These are phyloP conservation scores for Quercus berberidifolia DNA, from an alignment of 306 rosid genomes.

Conservation along the genomic window DNA sequence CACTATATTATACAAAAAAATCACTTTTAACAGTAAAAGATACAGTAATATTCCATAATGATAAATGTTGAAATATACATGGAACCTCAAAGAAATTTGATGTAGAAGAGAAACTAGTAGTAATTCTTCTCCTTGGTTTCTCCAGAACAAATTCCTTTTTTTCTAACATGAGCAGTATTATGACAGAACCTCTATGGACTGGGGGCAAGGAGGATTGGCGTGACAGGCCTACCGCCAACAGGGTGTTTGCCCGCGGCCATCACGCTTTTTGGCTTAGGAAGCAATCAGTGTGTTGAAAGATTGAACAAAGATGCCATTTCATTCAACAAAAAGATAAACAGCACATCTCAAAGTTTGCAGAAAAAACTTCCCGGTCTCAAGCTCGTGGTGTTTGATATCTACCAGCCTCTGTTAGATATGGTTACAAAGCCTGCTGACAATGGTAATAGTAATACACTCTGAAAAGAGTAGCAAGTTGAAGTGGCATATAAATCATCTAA, in stretches of 20 bases:
- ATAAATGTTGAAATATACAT: slow-evolving; percentile 7
- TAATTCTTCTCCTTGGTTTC: neutral
- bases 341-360: slow-evolving; percentile 41
- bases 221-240: slow-evolving; percentile 51
- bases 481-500: neutral
- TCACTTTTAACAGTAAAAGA: too few relatives aligned
- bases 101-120: neutral
- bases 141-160: neutral
- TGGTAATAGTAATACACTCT: slow-evolving; percentile 26
- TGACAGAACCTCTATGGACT: slow-evolving; percentile 55
- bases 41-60: neutral
- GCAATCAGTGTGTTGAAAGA: slow-evolving; percentile 49
- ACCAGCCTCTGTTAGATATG: slow-evolving; percentile 51
- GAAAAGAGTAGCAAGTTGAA: slow-evolving; percentile 14
- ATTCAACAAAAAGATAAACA: slow-evolving; percentile 49
- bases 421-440: slow-evolving; percentile 35
- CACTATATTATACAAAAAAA: too few relatives aligned
- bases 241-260: slow-evolving; percentile 55
- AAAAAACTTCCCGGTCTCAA: slow-evolving; percentile 40
- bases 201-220: slow-evolving; percentile 52
- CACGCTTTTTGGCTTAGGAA: slow-evolving; percentile 52
- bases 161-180: slow-evolving; percentile 19
- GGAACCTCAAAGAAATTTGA: neutral
- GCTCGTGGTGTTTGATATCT: slow-evolving; percentile 50
- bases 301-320: slow-evolving; percentile 48